These are phyloP conservation scores for Ceratocystis huliohia DNA, from an alignment of 2,329 filamentous ascomycete species.

Conservation along the genomic window DNA sequence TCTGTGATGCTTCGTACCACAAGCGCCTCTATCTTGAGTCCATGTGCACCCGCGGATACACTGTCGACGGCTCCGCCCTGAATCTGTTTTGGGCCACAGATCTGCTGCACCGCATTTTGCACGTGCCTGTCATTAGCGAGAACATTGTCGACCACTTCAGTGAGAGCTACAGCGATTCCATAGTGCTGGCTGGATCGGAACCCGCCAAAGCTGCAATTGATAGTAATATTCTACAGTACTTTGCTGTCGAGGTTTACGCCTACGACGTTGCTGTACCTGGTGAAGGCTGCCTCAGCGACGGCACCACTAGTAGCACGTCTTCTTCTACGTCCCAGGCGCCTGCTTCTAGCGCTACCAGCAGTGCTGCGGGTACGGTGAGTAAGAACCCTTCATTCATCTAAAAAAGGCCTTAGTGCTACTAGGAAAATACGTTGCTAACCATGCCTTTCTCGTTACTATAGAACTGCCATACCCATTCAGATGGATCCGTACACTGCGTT, in stretches of 20 bases:
- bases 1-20: slow-evolving; percentile 50
- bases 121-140: slow-evolving; percentile 49
- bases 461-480: slow-evolving; percentile 35
- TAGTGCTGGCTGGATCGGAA: slow-evolving; percentile 38
- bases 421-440: neutral
- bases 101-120: slow-evolving; percentile 53
- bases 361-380: slow-evolving; percentile 33
- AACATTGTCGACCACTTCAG: slow-evolving; percentile 49
- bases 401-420: neutral
- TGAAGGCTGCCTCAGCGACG: slow-evolving; percentile 44
- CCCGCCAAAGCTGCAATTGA: slow-evolving; percentile 41
- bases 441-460: slow-evolving; percentile 37
- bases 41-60: slow-evolving; percentile 52
- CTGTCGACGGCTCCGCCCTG: slow-evolving; percentile 41
- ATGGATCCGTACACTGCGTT: slow-evolving; percentile 30
- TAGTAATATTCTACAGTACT: slow-evolving; percentile 53
- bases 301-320: slow-evolving; percentile 3
- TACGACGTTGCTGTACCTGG: slow-evolving; percentile 52
- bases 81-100: slow-evolving; percentile 55
- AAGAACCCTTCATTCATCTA: slow-evolving; percentile 4
- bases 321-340: slow-evolving; percentile 21
- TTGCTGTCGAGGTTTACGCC: slow-evolving; percentile 55
- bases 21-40: slow-evolving; percentile 44
- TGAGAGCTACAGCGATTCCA: slow-evolving; percentile 42
- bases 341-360: slow-evolving; percentile 26